phyloP scores from a whole-genome alignment of 768 basidiomycete genomes.

The Podaxis sp. region DNA sequence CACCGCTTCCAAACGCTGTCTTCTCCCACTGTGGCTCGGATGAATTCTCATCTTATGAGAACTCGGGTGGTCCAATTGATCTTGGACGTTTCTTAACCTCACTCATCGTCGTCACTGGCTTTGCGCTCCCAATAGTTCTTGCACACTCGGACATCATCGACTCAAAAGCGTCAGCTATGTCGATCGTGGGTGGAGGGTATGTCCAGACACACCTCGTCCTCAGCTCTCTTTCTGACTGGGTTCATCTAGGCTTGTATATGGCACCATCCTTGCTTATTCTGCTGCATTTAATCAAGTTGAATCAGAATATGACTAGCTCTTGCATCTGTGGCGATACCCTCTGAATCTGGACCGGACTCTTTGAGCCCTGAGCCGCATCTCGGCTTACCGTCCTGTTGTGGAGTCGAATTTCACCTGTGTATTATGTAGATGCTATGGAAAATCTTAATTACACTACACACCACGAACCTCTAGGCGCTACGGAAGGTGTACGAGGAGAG shows the following conservation, averaged over 20 bases:
- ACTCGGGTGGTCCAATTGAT: conserved; percentile 64
- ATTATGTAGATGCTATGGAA: conserved; percentile 14
- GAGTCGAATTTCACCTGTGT: conserved; percentile 7
- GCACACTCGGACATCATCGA: conserved; percentile 89
- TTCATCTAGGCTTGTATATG: conserved; percentile 67
- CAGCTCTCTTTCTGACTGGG: neutral
- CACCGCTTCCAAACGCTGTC: conserved; percentile 91
- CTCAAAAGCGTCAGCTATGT: conserved; percentile 86
- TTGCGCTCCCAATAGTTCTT: conserved; percentile 87
- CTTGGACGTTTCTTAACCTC: conserved; percentile 94
- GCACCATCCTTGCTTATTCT: conserved; percentile 85
- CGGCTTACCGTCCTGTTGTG: neutral
- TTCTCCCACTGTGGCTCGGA: conserved; percentile 92
- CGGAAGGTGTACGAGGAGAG: neutral
- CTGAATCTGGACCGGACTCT: neutral
- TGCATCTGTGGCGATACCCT: neutral
- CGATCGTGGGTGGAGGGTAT: conserved; percentile 88
- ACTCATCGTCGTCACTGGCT: conserved; percentile 86
- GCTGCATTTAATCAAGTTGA: conserved; percentile 78
- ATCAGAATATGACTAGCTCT: conserved; percentile 69
- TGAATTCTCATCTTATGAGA: conserved; percentile 78
- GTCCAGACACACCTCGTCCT: conserved; percentile 22
- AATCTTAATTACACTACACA: conserved; percentile 6
- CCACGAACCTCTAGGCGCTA: neutral
- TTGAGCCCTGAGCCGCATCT: neutral